These are phyloP conservation scores for Xylaria cubensis DNA, from an alignment of 495 filamentous ascomycete species.

Conservation along the genomic window DNA sequence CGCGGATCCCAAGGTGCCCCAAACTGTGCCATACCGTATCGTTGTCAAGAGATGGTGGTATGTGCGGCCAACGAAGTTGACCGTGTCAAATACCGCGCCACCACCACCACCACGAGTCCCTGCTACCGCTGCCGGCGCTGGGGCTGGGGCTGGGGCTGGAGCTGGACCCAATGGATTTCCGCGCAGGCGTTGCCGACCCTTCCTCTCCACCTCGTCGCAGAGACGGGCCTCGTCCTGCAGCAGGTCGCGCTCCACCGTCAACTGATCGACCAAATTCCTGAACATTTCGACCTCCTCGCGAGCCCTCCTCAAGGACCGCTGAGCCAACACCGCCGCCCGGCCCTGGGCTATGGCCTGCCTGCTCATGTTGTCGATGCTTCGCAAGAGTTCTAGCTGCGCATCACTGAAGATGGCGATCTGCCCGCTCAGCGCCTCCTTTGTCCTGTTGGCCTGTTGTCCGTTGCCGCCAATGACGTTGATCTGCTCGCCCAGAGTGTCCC, in stretches of 20 bases:
- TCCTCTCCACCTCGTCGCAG: background rate
- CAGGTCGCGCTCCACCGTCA: constrained; percentile 10
- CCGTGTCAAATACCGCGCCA: background rate
- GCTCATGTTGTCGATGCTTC: background rate
- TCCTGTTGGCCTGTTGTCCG: background rate
- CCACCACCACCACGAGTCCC: background rate
- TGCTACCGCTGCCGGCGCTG: background rate
- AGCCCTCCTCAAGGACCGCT: background rate
- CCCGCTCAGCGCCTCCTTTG: background rate
- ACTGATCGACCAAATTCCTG: background rate
- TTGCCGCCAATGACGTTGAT: background rate
- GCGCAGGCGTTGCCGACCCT: background rate
- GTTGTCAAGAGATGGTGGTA: background rate
- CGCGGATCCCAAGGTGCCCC: background rate
- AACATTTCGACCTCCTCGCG: background rate
- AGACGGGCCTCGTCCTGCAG: background rate
- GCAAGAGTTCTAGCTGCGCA: background rate
- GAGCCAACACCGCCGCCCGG: background rate
- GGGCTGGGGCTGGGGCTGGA: too few species aligned
- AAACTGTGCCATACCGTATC: background rate
- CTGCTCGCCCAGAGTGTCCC: background rate
- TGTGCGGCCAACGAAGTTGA: background rate
- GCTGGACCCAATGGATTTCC: background rate
- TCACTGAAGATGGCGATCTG: background rate
- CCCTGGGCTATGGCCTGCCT: background rate